These are phyloP conservation scores for Udeniomyces megalosporus DNA, from an alignment of 768 basidiomycete genomes.

Conservation along the genomic window DNA sequence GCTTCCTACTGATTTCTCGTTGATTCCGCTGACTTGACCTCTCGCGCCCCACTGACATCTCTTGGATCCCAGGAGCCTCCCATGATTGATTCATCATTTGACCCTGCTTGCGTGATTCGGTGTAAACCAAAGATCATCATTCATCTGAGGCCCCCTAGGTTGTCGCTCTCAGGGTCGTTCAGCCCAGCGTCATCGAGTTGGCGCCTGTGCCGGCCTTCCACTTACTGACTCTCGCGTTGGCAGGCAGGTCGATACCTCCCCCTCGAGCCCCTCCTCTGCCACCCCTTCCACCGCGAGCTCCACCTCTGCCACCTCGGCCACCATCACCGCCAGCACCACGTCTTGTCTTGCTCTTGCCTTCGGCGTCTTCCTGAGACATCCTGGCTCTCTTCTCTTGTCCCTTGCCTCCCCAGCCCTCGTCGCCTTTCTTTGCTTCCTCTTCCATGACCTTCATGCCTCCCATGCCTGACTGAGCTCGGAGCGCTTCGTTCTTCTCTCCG, in stretches of 20 bases:
- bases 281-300: neutral
- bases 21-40: no score
- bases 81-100: no score
- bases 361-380: neutral
- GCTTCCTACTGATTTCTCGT: no score
- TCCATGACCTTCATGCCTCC: neutral
- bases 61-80: no score
- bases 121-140: no score
- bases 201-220: neutral
- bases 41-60: no score
- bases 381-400: neutral
- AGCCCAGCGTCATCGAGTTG: neutral
- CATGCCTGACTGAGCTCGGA: constrained; percentile 14
- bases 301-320: neutral
- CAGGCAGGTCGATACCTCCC: neutral
- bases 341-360: no score
- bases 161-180: no score
- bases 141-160: no score
- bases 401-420: constrained; percentile 2
- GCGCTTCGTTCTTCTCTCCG: constrained; percentile 7
- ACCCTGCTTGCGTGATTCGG: no score
- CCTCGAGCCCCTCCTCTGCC: neutral
- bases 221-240: neutral
- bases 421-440: constrained; percentile 4
- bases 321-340: neutral